A percentile compares a stretch with the other conserved stretches of the same genome.
Conservation (phyloP, 2,329 filamentous ascomycete genomes). For the Aspergillus jensenii region DNA sequence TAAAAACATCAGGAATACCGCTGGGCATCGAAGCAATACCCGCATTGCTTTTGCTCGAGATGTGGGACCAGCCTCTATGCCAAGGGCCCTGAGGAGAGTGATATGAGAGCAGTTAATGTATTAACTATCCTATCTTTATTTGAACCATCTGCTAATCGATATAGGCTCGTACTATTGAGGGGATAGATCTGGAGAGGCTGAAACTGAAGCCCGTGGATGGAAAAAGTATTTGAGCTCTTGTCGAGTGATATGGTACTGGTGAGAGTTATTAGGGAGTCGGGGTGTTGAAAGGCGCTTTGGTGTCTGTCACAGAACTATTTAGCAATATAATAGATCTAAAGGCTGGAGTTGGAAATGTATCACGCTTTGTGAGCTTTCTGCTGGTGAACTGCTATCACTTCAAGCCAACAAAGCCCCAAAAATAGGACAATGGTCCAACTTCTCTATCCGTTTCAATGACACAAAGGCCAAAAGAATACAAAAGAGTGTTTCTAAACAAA, state of each 20-base stretch:
- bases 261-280: background rate
- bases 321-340: too few relatives aligned
- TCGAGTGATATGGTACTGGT: background rate
- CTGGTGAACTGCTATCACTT: too few relatives aligned
- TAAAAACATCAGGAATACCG: conserved; percentile 21
- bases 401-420: too few relatives aligned
- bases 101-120: conserved; percentile 31
- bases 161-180: background rate
- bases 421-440: too few relatives aligned
- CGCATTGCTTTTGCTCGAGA: conserved; percentile 31
- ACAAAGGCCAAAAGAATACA: too few relatives aligned
- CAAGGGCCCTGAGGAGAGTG: conserved; percentile 20
- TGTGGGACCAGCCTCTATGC: conserved; percentile 32
- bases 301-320: too few relatives aligned
- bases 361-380: too few relatives aligned
- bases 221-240: background rate
- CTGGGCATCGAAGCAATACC: conserved; percentile 25
- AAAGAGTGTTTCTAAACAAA: too few relatives aligned
- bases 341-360: too few relatives aligned
- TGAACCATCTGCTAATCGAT: background rate
- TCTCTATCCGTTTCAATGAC: too few relatives aligned
- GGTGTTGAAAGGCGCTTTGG: too few relatives aligned
- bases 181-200: background rate
- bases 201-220: background rate
- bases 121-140: background rate